Evolutionary conservation across 148 eudicot genomes (phyloP).

Genomic region (Rhododendron williamsianum): DNA sequence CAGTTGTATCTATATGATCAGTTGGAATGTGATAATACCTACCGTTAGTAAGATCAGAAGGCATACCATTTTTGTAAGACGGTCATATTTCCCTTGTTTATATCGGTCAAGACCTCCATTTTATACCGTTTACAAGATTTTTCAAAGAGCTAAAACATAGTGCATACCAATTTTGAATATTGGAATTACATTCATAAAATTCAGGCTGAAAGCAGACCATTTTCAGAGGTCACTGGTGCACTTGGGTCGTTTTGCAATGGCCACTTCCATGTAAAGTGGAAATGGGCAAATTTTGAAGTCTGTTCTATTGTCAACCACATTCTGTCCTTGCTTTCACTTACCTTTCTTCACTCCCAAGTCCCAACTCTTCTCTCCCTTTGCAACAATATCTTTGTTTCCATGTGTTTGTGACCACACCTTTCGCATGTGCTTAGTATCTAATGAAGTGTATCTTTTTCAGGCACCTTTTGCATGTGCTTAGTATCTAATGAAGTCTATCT

Average conservation of each 20-base stretch:
- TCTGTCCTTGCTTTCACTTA: neutral
- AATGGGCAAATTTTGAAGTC: neutral
- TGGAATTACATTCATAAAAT: neutral
- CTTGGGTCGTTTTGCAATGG: neutral
- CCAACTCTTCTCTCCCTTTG: neutral
- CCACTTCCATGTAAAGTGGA: neutral
- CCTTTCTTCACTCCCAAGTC: neutral
- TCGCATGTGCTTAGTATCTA: no score
- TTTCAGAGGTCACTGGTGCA: neutral
- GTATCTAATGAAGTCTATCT: neutral
- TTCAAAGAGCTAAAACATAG: neutral
- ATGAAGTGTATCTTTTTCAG: no score
- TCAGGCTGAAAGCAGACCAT: neutral
- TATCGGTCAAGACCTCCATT: neutral
- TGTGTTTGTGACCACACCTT: neutral
- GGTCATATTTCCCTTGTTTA: neutral
- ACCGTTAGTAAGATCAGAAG: neutral
- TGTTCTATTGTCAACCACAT: neutral
- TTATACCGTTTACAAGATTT: neutral
- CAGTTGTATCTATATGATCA: neutral
- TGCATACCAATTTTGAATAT: neutral
- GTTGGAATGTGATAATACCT: neutral
- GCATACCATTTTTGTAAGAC: neutral
- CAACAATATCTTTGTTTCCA: neutral
- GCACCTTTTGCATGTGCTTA: neutral